Evolutionary conservation across 768 basidiomycete genomes (phyloP).

Genomic region (Hemileccinum impolitum): DNA sequence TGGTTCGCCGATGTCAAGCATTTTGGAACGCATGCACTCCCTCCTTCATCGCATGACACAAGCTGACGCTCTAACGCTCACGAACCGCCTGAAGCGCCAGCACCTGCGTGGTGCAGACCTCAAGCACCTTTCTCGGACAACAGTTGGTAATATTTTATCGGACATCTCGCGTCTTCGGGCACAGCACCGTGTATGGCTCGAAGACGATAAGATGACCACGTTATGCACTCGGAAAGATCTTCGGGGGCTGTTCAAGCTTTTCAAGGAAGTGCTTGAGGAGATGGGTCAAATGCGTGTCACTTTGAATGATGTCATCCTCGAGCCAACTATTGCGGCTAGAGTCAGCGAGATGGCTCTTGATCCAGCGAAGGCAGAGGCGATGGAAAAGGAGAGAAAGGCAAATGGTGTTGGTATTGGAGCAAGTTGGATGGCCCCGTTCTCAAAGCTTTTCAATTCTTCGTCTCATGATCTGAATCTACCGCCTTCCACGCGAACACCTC

Average conservation of each 20-base stretch:
- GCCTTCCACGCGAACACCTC: constrained; percentile 24
- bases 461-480: constrained; percentile 16
- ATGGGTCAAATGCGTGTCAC: constrained; percentile 77
- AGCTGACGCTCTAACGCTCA: constrained; percentile 84
- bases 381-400: constrained; percentile 30
- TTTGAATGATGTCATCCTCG: constrained; percentile 87
- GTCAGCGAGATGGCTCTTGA: constrained; percentile 71
- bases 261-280: constrained; percentile 82
- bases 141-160: constrained; percentile 66
- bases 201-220: constrained; percentile 66
- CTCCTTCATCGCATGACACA: constrained; percentile 63
- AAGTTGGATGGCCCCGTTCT: constrained; percentile 84
- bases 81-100: constrained; percentile 87
- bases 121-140: constrained; percentile 79
- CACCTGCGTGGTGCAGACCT: constrained; percentile 84
- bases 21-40: constrained; percentile 61
- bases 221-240: constrained; percentile 77
- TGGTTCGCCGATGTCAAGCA: constrained; percentile 43
- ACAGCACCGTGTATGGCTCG: constrained; percentile 70
- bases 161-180: constrained; percentile 68
- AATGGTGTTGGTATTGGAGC: constrained; percentile 36
- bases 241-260: constrained; percentile 73
- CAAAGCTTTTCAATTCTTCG: constrained; percentile 66
- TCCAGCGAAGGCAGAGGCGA: constrained; percentile 47
- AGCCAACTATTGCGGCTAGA: constrained; percentile 70